Conservation (phyloP, 495 filamentous ascomycete species). For the Penicillium waksmanii region DNA sequence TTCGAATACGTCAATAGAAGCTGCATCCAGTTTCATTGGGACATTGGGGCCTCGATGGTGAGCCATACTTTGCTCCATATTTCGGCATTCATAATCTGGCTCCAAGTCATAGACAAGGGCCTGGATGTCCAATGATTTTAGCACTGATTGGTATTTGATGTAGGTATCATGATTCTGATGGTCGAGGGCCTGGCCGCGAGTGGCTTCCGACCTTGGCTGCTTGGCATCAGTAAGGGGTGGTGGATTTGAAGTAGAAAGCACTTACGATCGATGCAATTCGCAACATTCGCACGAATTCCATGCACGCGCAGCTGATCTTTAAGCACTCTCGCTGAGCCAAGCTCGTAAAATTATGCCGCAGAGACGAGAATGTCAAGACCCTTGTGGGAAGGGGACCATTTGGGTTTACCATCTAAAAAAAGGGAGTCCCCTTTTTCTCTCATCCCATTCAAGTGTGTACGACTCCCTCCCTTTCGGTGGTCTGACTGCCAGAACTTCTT, state of each 20-base stretch:
- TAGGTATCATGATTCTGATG: constrained; percentile 28
- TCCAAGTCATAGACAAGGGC: constrained; percentile 27
- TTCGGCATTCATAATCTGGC: constrained; percentile 25
- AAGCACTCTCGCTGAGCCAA: constrained; percentile 26
- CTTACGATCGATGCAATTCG: constrained; percentile 17
- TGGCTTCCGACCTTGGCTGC: constrained; percentile 29
- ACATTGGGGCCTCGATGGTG: constrained; percentile 26
- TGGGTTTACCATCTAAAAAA: constrained; percentile 7
- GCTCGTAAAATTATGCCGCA: constrained; percentile 22
- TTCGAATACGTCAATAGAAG: constrained; percentile 18
- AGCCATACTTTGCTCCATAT: constrained; percentile 33
- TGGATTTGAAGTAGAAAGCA: neutral
- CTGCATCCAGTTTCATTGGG: constrained; percentile 20
- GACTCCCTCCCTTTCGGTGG: constrained; percentile 27
- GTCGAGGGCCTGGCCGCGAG: constrained; percentile 24
- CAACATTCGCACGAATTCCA: constrained; percentile 23
- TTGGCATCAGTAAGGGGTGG: constrained; percentile 1
- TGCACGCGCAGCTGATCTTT: constrained; percentile 23
- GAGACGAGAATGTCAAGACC: constrained; percentile 2
- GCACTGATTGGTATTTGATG: constrained; percentile 27
- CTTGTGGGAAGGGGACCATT: neutral
- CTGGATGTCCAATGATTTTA: constrained; percentile 26
- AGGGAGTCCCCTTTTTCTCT: neutral
- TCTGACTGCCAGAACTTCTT: constrained; percentile 20
- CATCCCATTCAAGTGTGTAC: constrained; percentile 14